These are phyloP conservation scores for Biscogniauxia sp. DNA, from an alignment of 2,329 filamentous ascomycete genomes.

Conservation along the genomic window DNA sequence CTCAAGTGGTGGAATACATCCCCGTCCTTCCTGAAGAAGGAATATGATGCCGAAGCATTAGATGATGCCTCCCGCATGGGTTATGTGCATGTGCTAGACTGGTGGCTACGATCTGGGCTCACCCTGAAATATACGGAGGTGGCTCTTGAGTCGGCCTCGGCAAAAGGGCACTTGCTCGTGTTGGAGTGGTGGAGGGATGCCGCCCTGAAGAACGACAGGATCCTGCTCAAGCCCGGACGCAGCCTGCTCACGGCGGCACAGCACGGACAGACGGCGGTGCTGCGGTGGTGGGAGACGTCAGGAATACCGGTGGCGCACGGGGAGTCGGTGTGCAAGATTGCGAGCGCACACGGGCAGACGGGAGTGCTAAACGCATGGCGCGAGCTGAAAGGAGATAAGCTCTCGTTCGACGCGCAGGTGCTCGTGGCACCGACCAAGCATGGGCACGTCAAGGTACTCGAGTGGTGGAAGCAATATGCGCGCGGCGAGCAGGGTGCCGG, in stretches of 20 bases:
- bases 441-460: slow-evolving; percentile 77
- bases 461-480: slow-evolving; percentile 84
- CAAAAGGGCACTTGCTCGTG: slow-evolving; percentile 79
- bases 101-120: slow-evolving; percentile 81
- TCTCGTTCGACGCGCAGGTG: slow-evolving; percentile 80
- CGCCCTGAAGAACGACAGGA: slow-evolving; percentile 54
- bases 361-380: slow-evolving; percentile 83
- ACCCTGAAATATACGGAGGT: slow-evolving; percentile 82
- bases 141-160: slow-evolving; percentile 83
- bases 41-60: slow-evolving; percentile 81
- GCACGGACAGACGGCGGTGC: slow-evolving; percentile 71
- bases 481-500: slow-evolving; percentile 49
- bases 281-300: slow-evolving; percentile 85
- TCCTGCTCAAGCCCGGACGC: slow-evolving; percentile 75
- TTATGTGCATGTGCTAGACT: slow-evolving; percentile 81
- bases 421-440: slow-evolving; percentile 85
- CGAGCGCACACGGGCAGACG: slow-evolving; percentile 81
- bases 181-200: slow-evolving; percentile 91
- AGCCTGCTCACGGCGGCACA: slow-evolving; percentile 82
- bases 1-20: slow-evolving; percentile 90
- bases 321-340: slow-evolving; percentile 79
- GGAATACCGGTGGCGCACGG: slow-evolving; percentile 77
- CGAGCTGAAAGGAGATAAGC: slow-evolving; percentile 63
- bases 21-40: slow-evolving; percentile 77
- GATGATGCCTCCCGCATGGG: slow-evolving; percentile 85